phyloP scores from a whole-genome alignment of 1,284 basidiomycete genomes.

The Rhodotorula sp. region DNA sequence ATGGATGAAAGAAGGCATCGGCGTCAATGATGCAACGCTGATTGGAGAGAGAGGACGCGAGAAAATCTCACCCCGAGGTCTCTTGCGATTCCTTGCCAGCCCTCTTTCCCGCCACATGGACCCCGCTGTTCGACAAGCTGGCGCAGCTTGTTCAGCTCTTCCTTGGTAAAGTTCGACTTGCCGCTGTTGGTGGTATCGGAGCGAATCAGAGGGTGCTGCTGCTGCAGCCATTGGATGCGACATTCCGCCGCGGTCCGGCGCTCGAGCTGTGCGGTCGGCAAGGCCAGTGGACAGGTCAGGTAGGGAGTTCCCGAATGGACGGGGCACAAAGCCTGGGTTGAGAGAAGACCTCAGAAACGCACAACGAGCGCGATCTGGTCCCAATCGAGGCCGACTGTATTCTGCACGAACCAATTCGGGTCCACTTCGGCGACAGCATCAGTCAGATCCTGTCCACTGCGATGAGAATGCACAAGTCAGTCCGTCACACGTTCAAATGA shows the following conservation, averaged over 20 bases:
- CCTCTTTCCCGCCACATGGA: not conserved
- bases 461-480: no score
- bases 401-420: constrained; percentile 14
- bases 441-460: constrained; percentile 17
- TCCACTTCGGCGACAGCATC: not conserved
- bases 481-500: no score
- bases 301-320: not conserved
- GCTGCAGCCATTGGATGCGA: constrained; percentile 39
- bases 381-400: constrained; percentile 28
- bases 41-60: no score
- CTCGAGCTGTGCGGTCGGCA: constrained; percentile 17
- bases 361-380: constrained; percentile 26
- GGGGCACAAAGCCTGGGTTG: not conserved
- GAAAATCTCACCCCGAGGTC: constrained; percentile 27
- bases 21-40: not conserved
- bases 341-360: not conserved
- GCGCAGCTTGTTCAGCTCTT: constrained; percentile 28
- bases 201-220: constrained; percentile 36
- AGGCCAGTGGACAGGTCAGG: not conserved
- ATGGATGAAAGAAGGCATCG: not conserved
- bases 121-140: constrained; percentile 22
- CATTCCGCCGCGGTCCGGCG: constrained; percentile 35
- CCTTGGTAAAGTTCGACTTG: constrained; percentile 21
- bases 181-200: not conserved
- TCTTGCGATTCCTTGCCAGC: constrained; percentile 33